Conservation (phyloP, 768 basidiomycete species). For the Termitomyces sp. region DNA sequence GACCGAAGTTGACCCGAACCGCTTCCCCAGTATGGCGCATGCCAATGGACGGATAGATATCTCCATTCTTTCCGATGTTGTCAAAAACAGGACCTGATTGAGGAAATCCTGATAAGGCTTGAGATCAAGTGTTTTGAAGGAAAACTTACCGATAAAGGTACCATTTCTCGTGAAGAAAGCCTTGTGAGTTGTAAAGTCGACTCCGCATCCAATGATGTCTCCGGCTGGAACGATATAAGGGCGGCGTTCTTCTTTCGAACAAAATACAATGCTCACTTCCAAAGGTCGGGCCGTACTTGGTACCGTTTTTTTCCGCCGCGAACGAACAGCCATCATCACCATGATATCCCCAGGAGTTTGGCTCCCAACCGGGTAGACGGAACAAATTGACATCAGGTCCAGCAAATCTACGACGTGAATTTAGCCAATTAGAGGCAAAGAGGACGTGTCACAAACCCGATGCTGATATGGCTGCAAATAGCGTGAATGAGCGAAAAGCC, state of each 20-base stretch:
- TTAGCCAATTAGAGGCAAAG: background rate
- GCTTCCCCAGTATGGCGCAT: slow-evolving; percentile 76
- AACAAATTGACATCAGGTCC: slow-evolving; percentile 58
- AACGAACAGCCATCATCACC: slow-evolving; percentile 85
- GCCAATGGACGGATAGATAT: slow-evolving; percentile 85
- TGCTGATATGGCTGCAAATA: slow-evolving; percentile 61
- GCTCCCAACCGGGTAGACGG: slow-evolving; percentile 84
- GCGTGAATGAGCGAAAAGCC: slow-evolving; percentile 13
- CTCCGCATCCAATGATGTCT: slow-evolving; percentile 87
- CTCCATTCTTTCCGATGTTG: slow-evolving; percentile 56
- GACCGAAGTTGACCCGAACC: slow-evolving; percentile 85
- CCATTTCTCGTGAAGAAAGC: slow-evolving; percentile 94
- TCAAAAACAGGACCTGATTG: slow-evolving; percentile 62
- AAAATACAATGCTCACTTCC: slow-evolving; percentile 50
- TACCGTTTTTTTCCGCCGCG: slow-evolving; percentile 66
- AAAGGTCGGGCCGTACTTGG: slow-evolving; percentile 72
- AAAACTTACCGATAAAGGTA: slow-evolving; percentile 48
- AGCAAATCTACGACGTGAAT: slow-evolving; percentile 49
- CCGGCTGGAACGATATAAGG: slow-evolving; percentile 45
- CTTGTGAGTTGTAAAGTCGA: slow-evolving; percentile 78
- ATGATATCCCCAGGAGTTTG: slow-evolving; percentile 87
- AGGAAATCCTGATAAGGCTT: background rate
- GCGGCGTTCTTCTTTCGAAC: background rate
- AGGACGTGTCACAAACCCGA: slow-evolving; percentile 52
- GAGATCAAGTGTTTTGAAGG: background rate